Conservation (phyloP, 164 flowering plant genomes). For the Dillenia turbinata region DNA sequence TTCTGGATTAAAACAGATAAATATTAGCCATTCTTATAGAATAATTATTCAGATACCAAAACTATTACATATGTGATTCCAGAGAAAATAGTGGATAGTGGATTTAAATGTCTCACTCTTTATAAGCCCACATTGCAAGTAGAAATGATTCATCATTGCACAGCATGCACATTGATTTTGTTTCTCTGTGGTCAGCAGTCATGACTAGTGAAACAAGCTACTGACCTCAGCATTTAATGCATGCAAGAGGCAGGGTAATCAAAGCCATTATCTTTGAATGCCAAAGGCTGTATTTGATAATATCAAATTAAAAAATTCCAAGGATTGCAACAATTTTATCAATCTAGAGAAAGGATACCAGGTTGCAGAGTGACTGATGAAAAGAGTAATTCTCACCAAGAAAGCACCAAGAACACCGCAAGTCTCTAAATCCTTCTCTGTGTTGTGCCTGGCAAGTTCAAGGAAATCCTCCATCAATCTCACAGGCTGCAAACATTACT, state of each 20-base stretch:
- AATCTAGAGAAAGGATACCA: too few relatives aligned
- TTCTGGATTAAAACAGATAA: constrained; percentile 29
- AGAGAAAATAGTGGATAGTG: background rate
- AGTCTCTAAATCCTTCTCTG: constrained; percentile 72
- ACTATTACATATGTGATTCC: background rate
- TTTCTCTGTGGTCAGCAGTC: too few relatives aligned
- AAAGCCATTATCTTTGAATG: too few relatives aligned
- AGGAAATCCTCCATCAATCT: constrained; percentile 73
- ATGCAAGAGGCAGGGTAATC: too few relatives aligned
- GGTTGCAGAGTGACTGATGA: background rate
- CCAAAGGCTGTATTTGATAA: background rate
- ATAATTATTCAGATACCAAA: background rate
- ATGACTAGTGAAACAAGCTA: too few relatives aligned
- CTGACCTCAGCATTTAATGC: too few relatives aligned
- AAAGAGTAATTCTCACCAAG: constrained; percentile 45
- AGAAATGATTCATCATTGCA: background rate
- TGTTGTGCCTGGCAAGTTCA: constrained; percentile 73
- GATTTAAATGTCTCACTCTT: background rate
- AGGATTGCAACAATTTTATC: too few relatives aligned
- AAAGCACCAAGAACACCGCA: constrained; percentile 84
- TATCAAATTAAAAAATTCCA: background rate
- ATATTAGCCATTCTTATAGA: background rate
- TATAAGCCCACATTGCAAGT: background rate
- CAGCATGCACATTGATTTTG: background rate
- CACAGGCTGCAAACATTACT: constrained; percentile 35